These are phyloP conservation scores for Boletus rubescentipes DNA, from an alignment of 768 basidiomycete genomes.

Conservation along the genomic window DNA sequence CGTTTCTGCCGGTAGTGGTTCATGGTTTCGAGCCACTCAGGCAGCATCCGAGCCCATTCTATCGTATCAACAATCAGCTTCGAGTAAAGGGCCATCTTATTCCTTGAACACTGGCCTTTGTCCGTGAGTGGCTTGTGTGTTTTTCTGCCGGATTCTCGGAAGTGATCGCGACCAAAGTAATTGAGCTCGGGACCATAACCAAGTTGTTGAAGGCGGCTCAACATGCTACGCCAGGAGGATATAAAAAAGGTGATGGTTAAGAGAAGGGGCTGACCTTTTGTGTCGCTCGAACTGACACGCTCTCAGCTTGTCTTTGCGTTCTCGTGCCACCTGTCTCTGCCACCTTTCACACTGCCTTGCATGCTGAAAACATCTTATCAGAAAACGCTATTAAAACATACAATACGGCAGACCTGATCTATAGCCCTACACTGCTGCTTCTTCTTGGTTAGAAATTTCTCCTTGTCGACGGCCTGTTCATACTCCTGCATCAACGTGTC, in stretches of 20 bases:
- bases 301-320: background rate
- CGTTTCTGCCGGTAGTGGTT: background rate
- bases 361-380: background rate
- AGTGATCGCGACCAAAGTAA: background rate
- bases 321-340: background rate
- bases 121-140: background rate
- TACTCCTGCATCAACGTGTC: background rate
- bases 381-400: background rate
- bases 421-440: background rate
- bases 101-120: background rate
- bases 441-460: background rate
- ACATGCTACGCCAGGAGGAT: background rate
- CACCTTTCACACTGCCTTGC: background rate
- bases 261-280: background rate
- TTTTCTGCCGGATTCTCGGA: background rate
- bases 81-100: background rate
- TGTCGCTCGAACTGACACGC: background rate
- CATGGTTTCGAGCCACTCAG: background rate
- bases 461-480: background rate
- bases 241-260: background rate
- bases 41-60: conserved; percentile 5
- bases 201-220: background rate
- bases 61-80: background rate
- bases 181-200: background rate
- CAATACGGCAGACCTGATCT: background rate